These are phyloP conservation scores for Leccinum variicolor DNA, from an alignment of 768 basidiomycete genomes.

Conservation along the genomic window DNA sequence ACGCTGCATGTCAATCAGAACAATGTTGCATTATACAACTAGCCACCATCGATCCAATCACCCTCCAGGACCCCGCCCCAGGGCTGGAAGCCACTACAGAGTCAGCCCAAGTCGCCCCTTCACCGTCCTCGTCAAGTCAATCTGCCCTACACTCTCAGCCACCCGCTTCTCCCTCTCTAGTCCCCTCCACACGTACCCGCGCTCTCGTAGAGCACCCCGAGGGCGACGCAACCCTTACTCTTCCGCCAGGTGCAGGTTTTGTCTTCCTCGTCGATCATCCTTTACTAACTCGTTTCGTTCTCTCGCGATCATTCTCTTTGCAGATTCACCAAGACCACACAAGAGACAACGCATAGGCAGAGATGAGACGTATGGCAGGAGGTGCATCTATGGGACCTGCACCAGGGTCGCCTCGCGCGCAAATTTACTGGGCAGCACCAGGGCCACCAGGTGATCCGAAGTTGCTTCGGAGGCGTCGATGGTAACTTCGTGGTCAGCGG, in stretches of 20 bases:
- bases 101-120: constrained; percentile 25
- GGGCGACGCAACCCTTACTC: constrained; percentile 28
- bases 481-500: constrained; percentile 90
- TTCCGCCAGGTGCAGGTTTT: constrained; percentile 22
- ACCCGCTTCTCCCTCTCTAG: constrained; percentile 45
- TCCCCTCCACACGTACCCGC: constrained; percentile 64
- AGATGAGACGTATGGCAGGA: constrained; percentile 52
- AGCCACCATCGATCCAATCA: constrained; percentile 68
- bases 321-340: constrained; percentile 55
- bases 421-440: constrained; percentile 87
- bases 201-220: constrained; percentile 56
- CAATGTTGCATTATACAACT: constrained; percentile 16
- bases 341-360: constrained; percentile 68
- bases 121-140: constrained; percentile 29
- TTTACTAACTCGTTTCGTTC: constrained; percentile 2
- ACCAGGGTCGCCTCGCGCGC: constrained; percentile 62
- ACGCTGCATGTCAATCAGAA: constrained; percentile 26
- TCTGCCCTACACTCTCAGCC: constrained; percentile 25
- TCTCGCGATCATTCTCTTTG: constrained; percentile 7
- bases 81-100: constrained; percentile 45
- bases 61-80: constrained; percentile 43
- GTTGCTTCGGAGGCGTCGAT: constrained; percentile 90
- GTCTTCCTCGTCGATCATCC: not conserved
- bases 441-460: constrained; percentile 80
- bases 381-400: constrained; percentile 83